phyloP scores from a whole-genome alignment of 2,329 filamentous ascomycete species.

The Calycina herbarum region DNA sequence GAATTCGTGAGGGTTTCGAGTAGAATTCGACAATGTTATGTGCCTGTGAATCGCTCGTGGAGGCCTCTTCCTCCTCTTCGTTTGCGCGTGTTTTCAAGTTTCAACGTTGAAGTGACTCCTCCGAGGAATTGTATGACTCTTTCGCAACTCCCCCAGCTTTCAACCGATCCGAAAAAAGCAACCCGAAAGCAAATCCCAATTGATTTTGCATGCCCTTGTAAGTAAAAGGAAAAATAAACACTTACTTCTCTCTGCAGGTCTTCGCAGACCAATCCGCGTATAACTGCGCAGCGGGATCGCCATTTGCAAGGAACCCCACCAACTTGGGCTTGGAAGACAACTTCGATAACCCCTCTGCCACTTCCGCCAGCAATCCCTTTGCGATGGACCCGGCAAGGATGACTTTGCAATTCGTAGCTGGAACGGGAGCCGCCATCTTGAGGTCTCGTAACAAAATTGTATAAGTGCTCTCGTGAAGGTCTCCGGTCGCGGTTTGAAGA shows the following conservation, averaged over 20 bases:
- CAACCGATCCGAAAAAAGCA: neutral
- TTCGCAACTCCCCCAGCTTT: neutral
- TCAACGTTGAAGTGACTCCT: neutral
- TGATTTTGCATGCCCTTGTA: neutral
- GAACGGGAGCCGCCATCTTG: neutral
- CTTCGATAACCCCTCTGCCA: constrained; percentile 71
- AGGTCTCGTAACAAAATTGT: neutral
- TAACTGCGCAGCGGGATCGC: constrained; percentile 84
- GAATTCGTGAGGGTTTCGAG: neutral
- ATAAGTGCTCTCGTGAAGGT: neutral
- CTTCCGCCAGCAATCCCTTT: constrained; percentile 76
- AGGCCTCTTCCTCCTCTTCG: neutral
- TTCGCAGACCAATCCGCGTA: constrained; percentile 98
- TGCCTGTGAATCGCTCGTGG: neutral
- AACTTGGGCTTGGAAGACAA: constrained; percentile 75
- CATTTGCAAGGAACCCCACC: constrained; percentile 89
- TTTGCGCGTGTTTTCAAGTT: neutral
- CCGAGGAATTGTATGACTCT: neutral
- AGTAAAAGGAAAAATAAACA: constrained; percentile 20
- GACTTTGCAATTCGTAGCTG: constrained; percentile 74
- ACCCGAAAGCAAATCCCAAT: neutral
- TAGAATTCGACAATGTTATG: neutral
- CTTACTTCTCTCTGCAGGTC: constrained; percentile 94
- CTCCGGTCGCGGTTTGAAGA: neutral
- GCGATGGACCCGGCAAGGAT: constrained; percentile 86